Evolutionary conservation across 768 basidiomycete species (phyloP).

Genomic region (Tremella mesenterica): DNA sequence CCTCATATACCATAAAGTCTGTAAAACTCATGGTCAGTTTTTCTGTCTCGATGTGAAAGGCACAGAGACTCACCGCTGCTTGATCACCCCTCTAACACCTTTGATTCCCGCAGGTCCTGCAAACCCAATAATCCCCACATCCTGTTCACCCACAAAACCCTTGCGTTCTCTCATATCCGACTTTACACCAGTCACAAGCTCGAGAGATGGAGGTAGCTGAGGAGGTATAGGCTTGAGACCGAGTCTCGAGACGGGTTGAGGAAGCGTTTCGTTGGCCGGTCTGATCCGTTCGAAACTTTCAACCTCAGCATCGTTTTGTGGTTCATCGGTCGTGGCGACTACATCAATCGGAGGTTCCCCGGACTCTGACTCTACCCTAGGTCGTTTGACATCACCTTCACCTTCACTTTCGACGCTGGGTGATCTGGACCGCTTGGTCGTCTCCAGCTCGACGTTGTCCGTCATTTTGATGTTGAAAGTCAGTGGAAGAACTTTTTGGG

Average conservation of each 20-base stretch:
- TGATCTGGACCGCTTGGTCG: no score
- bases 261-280: conserved; percentile 6
- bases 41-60: neutral
- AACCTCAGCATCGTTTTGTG: no score
- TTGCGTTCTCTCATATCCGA: conserved; percentile 16
- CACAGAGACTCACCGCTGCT: conserved; percentile 64
- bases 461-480: no score
- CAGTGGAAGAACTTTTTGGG: no score
- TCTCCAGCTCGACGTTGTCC: no score
- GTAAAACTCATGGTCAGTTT: conserved; percentile 62
- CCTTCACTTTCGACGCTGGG: no score
- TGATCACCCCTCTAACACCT: conserved; percentile 79
- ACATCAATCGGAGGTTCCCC: no score
- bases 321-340: no score
- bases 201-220: conserved; percentile 25
- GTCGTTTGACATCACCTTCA: no score
- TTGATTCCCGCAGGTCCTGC: conserved; percentile 16
- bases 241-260: conserved; percentile 21
- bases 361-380: no score
- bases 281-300: neutral
- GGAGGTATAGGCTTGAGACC: conserved; percentile 32
- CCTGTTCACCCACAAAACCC: conserved; percentile 26
- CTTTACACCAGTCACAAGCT: conserved; percentile 25
- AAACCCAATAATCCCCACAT: conserved; percentile 33
- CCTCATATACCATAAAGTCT: conserved; percentile 90